Percentiles rank a stretch among this genome's conserved stretches.
Evolutionary conservation across 169 alveolate genomes (phyloP).

Genomic region (Plasmodium sp.): DNA sequence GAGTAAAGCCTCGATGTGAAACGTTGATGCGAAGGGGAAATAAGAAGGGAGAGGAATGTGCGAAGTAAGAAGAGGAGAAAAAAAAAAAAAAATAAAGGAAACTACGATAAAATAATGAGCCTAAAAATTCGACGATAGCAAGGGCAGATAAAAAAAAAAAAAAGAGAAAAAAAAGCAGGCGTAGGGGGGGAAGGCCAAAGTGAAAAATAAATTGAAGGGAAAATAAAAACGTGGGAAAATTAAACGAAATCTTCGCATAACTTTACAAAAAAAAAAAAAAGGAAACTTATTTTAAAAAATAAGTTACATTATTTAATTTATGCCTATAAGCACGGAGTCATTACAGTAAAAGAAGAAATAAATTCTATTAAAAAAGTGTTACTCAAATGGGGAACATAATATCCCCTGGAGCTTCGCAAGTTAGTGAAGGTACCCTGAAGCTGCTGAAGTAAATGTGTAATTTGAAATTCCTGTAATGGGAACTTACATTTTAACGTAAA

Average conservation of each 20-base stretch:
- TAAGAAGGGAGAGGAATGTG: not conserved
- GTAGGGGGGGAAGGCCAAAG: not conserved
- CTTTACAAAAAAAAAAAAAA: conserved; percentile 9
- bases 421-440: not conserved
- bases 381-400: conserved; percentile 2
- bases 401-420: not conserved
- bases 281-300: not conserved
- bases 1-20: not conserved
- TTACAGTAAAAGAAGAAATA: not conserved
- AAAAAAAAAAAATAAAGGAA: not conserved
- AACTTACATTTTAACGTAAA: not conserved
- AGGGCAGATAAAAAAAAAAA: not conserved
- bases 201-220: not conserved
- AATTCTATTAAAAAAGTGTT: not conserved
- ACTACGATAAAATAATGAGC: not conserved
- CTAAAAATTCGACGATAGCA: not conserved
- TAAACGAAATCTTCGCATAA: conserved; percentile 4
- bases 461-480: not conserved
- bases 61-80: not conserved
- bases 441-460: conserved; percentile 29
- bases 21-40: not conserved
- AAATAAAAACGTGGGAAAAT: conserved; percentile 1
- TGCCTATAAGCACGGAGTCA: not conserved
- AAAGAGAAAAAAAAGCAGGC: not conserved
- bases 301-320: conserved; percentile 1